Evolutionary conservation across 257 asterid species (phyloP).

Genomic region (Capsicum pubescens): DNA sequence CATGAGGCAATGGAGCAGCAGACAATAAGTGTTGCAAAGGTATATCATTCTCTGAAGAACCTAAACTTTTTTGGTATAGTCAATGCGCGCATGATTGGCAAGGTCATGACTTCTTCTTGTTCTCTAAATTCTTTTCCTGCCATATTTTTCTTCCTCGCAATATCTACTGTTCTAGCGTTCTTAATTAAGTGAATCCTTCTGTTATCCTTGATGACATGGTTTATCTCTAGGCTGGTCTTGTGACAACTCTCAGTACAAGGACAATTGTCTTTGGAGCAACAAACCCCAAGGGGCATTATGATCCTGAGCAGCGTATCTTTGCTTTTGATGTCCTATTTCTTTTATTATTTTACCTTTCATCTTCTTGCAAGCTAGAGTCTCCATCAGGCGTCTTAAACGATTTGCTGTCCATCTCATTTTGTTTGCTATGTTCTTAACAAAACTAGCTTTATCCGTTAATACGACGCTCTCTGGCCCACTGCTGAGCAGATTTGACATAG

Average conservation of each 20-base stretch:
- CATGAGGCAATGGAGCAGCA: constrained; percentile 99
- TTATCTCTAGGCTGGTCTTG: constrained; percentile 90
- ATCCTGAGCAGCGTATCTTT: constrained; percentile 91
- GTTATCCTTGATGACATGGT: constrained; percentile 22
- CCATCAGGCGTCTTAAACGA: constrained; percentile 8
- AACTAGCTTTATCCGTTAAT: constrained; percentile 87
- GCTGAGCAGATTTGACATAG: constrained; percentile 95
- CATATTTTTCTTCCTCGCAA: background rate
- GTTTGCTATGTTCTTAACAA: constrained; percentile 47
- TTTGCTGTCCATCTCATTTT: constrained; percentile 25
- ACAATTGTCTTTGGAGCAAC: constrained; percentile 96
- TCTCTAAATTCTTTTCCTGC: background rate
- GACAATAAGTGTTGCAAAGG: constrained; percentile 99
- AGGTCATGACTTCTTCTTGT: constrained; percentile 1
- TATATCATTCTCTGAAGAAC: constrained; percentile 35
- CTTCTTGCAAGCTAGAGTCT: constrained; percentile 5
- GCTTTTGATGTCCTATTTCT: constrained; percentile 24
- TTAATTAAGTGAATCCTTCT: constrained; percentile 3
- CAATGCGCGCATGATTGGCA: background rate
- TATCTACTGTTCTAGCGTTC: constrained; percentile 8
- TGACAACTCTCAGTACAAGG: constrained; percentile 93
- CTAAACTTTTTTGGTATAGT: background rate
- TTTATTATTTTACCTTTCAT: constrained; percentile 22
- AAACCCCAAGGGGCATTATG: constrained; percentile 98
- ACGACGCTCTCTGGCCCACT: constrained; percentile 97